Base-by-base conservation (phyloP, 495 filamentous ascomycete species). In the Neurospora sp. region DNA sequence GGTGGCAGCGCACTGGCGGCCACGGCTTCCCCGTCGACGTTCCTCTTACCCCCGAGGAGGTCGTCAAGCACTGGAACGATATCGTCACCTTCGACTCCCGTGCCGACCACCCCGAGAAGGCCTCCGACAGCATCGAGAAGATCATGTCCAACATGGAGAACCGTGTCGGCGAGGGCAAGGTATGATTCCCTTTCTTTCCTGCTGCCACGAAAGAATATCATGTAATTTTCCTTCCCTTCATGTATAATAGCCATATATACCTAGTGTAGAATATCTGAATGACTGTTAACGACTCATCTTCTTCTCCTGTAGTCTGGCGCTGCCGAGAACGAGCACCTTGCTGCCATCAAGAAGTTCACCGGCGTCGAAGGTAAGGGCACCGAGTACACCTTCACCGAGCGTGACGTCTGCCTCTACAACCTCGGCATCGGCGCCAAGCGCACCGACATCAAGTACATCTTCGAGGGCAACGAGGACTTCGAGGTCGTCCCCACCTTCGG, bases 121-220 rank as follows among this genome's bases (percentile, higher is more conserved):
- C 87, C 44, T 86, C 91, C 73, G 92, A 94, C 78, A 93, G 92
- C 72, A 74, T 94, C 39, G 88, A 89, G 82, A 94, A 91, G 81
- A 92, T 98, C 78, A 94, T 99, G 94, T 90, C 89, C 41, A 98
- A 98, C 83, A 89, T 96, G 84, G 82, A 88, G 78, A 98, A 98
- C 85, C 87, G 83, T 84, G 87, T 84, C 75, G 79, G 79, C 73
- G 77, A 38, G 80, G 83, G 79, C 76, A 85, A 82, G 85, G 84
- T 84, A 86, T 87, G 83, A 85, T 73, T 59, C 74, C 70, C 66
- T 73, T 74, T 41, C 71, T 77, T 77, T 72, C 72, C 59, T 74
- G 70, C 74, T 72, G 53, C 27, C 53, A 35, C 27, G 71, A 74
- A 75, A 66, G 27, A 35, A 35, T 66, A 7, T 35, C 53, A 66